Conservation (phyloP, 1,284 basidiomycete genomes). For the Phenoliferia sp. region DNA sequence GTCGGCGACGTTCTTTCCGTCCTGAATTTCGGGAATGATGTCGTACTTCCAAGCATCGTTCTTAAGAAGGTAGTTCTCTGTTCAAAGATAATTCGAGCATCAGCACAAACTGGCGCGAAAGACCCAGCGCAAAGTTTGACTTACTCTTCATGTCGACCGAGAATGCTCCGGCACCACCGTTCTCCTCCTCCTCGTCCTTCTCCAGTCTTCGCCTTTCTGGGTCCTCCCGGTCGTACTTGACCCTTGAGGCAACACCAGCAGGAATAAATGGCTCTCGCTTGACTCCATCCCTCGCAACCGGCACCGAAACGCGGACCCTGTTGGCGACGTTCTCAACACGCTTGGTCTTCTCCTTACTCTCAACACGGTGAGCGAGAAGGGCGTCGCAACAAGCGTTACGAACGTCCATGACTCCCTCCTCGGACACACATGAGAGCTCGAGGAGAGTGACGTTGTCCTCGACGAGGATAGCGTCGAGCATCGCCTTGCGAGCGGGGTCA, state of each 20-base stretch:
- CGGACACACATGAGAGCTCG: constrained; percentile 84
- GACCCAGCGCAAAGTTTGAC: constrained; percentile 38
- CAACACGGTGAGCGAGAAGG: constrained; percentile 85
- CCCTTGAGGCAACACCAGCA: constrained; percentile 59
- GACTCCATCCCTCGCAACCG: constrained; percentile 78
- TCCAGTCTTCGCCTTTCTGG: constrained; percentile 65
- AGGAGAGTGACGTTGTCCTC: constrained; percentile 54
- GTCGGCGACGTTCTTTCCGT: constrained; percentile 98
- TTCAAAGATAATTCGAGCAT: background rate
- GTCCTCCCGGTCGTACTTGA: constrained; percentile 72
- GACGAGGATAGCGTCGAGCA: constrained; percentile 80
- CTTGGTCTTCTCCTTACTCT: constrained; percentile 84
- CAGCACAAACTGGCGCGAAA: no score
- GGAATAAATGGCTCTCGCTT: constrained; percentile 81
- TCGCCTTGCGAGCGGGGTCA: constrained; percentile 61
- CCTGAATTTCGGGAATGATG: constrained; percentile 89
- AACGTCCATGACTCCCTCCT: constrained; percentile 92
- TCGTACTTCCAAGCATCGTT: constrained; percentile 96
- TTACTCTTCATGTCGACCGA: constrained; percentile 81
- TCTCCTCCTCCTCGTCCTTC: constrained; percentile 72
- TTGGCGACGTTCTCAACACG: constrained; percentile 88
- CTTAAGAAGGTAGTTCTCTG: constrained; percentile 64
- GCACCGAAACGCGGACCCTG: constrained; percentile 87
- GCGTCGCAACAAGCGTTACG: constrained; percentile 89
- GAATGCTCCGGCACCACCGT: constrained; percentile 83